Evolutionary conservation across 768 basidiomycete species (phyloP).

Genomic region (Collybia nuda): DNA sequence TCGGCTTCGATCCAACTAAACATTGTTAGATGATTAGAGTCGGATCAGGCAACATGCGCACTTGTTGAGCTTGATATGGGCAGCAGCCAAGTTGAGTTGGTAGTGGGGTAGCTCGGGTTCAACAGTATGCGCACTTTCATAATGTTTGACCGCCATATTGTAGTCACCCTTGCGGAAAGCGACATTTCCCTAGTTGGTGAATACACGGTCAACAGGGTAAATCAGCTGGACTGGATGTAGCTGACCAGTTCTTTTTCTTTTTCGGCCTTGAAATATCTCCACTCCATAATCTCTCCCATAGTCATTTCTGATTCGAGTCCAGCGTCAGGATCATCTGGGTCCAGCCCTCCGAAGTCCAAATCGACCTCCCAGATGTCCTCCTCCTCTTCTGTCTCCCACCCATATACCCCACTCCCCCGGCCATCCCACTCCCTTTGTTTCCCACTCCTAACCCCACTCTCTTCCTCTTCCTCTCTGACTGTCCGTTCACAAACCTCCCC

Average conservation of each 20-base stretch:
- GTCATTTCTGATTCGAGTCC: conserved; percentile 56
- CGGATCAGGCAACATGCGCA: conserved; percentile 30
- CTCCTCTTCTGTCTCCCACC: conserved; percentile 76
- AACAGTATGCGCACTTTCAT: conserved; percentile 58
- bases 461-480: conserved; percentile 69
- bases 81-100: conserved; percentile 75
- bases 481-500: conserved; percentile 77
- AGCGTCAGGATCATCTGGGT: conserved; percentile 48
- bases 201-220: conserved; percentile 9
- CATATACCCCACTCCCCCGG: conserved; percentile 66
- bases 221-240: background rate
- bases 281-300: conserved; percentile 74
- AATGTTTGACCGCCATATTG: conserved; percentile 51
- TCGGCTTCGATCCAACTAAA: conserved; percentile 73
- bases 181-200: conserved; percentile 52
- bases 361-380: conserved; percentile 78
- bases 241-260: conserved; percentile 67
- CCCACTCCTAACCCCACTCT: conserved; percentile 54
- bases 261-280: conserved; percentile 69
- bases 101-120: conserved; percentile 77
- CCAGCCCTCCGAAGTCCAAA: conserved; percentile 60
- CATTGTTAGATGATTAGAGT: conserved; percentile 3
- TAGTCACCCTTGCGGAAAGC: conserved; percentile 69
- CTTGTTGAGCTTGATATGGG: conserved; percentile 70
- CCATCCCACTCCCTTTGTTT: conserved; percentile 81